Evolutionary conservation across 116 monocot species (phyloP).

Genomic region (Cymodocea nodosa): DNA sequence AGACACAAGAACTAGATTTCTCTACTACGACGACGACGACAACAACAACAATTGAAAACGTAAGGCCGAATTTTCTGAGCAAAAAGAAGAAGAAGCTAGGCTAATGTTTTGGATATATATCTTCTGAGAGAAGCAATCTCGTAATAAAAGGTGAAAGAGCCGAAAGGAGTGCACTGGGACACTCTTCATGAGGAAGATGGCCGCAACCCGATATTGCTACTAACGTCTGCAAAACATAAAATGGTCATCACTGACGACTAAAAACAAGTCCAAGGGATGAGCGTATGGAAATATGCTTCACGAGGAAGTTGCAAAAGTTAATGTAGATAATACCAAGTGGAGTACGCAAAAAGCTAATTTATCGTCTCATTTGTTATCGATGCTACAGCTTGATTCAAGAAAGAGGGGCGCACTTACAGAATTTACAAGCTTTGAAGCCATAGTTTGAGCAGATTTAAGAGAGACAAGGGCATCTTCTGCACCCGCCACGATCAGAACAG

Average conservation of each 20-base stretch:
- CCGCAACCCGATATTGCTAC: constrained; percentile 88
- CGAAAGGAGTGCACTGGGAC: constrained; percentile 76
- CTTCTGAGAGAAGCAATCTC: constrained; percentile 34
- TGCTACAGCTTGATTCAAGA: not conserved
- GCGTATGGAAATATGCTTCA: too few relatives aligned
- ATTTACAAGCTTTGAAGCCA: constrained; percentile 85
- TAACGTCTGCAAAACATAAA: constrained; percentile 48
- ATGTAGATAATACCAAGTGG: not conserved
- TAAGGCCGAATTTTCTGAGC: not conserved
- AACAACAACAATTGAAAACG: not conserved
- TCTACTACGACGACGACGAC: too few relatives aligned
- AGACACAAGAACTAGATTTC: not conserved
- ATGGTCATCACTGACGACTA: too few relatives aligned
- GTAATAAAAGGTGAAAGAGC: constrained; percentile 74
- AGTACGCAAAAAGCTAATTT: not conserved
- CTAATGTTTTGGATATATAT: constrained; percentile 35
- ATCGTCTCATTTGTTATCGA: too few relatives aligned
- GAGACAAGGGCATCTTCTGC: constrained; percentile 80
- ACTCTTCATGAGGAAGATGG: constrained; percentile 95
- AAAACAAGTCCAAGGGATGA: too few relatives aligned
- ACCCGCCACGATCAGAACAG: constrained; percentile 66
- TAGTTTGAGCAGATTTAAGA: constrained; percentile 60
- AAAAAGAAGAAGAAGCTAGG: not conserved
- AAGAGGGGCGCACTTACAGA: constrained; percentile 48
- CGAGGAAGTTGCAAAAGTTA: too few relatives aligned